Evolutionary conservation across 305 asterid genomes (phyloP).

Genomic region (Fraxinus ornus): DNA sequence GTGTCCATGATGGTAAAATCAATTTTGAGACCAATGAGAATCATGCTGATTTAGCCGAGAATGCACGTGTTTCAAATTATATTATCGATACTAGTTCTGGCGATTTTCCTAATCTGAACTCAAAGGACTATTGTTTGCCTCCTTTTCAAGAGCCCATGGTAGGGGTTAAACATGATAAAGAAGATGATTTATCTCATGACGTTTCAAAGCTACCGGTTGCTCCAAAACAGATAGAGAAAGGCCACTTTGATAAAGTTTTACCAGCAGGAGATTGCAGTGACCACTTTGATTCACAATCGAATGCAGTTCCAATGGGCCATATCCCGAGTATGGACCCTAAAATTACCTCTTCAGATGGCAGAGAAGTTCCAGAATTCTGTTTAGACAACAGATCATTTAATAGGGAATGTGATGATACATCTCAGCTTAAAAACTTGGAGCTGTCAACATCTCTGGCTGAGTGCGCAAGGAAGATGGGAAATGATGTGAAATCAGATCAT

Average conservation of each 20-base stretch:
- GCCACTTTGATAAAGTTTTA: not conserved
- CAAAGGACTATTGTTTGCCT: constrained; percentile 21
- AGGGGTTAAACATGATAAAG: constrained; percentile 5
- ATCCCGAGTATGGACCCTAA: constrained; percentile 9
- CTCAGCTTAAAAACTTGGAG: constrained; percentile 24
- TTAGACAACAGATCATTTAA: constrained; percentile 10
- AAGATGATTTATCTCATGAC: not conserved
- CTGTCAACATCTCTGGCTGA: constrained; percentile 23
- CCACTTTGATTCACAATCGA: constrained; percentile 12
- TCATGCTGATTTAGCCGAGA: constrained; percentile 29
- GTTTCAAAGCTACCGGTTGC: not conserved
- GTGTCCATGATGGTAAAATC: constrained; percentile 32
- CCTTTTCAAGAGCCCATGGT: constrained; percentile 12
- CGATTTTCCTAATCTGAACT: constrained; percentile 24
- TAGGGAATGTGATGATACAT: constrained; percentile 15
- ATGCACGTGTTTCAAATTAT: constrained; percentile 23
- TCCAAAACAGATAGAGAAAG: not conserved
- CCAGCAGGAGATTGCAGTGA: constrained; percentile 3
- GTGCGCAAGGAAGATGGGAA: constrained; percentile 23
- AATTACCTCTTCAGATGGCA: constrained; percentile 1
- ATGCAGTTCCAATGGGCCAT: constrained; percentile 11
- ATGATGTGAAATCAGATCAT: constrained; percentile 29
- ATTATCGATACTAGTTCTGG: constrained; percentile 23
- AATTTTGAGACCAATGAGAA: constrained; percentile 25
- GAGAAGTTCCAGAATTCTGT: constrained; percentile 13